These are phyloP conservation scores for Artemisia tridentata DNA, from an alignment of 129 eudicot genomes.

Conservation along the genomic window DNA sequence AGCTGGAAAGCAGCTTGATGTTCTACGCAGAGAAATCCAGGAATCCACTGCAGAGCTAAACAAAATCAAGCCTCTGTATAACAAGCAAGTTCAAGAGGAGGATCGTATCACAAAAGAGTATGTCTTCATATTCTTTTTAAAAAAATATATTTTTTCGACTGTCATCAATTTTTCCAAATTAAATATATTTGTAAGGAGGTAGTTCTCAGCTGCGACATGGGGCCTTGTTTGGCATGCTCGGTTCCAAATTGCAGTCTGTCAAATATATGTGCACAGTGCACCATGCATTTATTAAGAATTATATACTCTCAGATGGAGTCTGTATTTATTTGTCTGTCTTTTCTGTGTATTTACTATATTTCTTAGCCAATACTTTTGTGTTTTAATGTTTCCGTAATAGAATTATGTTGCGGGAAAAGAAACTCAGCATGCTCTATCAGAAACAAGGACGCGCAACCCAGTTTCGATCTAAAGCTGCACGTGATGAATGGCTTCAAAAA, in stretches of 20 bases:
- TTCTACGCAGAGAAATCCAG: conserved; percentile 71
- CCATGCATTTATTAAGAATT: background rate
- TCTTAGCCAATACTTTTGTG: conserved; percentile 2
- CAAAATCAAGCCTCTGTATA: conserved; percentile 59
- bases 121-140: background rate
- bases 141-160: too few species aligned
- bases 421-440: conserved; percentile 95
- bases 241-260: too few species aligned
- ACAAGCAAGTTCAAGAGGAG: conserved; percentile 65
- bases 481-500: conserved; percentile 90
- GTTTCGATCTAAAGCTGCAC: conserved; percentile 84
- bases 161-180: too few species aligned
- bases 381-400: conserved; percentile 36
- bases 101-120: conserved; percentile 80
- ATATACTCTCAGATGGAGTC: background rate
- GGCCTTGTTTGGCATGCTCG: too few species aligned
- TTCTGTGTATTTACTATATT: background rate
- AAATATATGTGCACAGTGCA: too few species aligned
- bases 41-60: conserved; percentile 63
- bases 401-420: conserved; percentile 90
- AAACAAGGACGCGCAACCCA: conserved; percentile 98
- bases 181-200: too few species aligned
- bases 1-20: conserved; percentile 76
- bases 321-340: background rate
- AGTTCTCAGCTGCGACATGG: too few species aligned